phyloP scores from a whole-genome alignment of 2,329 filamentous ascomycete genomes.

The Emericellopsis cladophorae region DNA sequence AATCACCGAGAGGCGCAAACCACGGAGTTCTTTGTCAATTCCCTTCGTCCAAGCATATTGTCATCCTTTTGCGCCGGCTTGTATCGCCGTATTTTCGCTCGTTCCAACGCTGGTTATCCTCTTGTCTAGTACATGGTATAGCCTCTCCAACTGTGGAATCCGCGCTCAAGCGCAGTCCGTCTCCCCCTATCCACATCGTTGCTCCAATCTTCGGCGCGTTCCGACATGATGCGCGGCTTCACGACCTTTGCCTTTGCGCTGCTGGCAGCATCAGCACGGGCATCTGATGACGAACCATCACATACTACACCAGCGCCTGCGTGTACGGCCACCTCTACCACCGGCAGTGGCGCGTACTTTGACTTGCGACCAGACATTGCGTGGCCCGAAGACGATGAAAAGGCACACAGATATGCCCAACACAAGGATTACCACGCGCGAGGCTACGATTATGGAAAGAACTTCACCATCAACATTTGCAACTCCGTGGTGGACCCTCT shows the following conservation, averaged over 20 bases:
- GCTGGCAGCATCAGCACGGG: slow-evolving; percentile 18
- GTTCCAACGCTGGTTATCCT: too few relatives aligned
- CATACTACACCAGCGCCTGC: slow-evolving; percentile 30
- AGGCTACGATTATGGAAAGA: slow-evolving; percentile 66
- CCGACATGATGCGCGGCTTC: not conserved
- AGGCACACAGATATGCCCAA: slow-evolving; percentile 26
- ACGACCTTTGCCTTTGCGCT: not conserved
- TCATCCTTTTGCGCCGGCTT: too few relatives aligned
- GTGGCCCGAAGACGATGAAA: slow-evolving; percentile 25
- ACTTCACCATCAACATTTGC: slow-evolving; percentile 79
- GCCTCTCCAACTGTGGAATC: too few relatives aligned
- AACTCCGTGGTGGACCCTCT: slow-evolving; percentile 58
- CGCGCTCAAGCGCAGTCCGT: not conserved
- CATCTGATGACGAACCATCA: slow-evolving; percentile 21
- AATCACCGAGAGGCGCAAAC: not conserved
- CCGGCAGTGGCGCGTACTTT: slow-evolving; percentile 44
- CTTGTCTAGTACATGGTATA: too few relatives aligned
- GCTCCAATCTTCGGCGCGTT: not conserved
- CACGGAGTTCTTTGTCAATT: not conserved
- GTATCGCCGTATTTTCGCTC: too few relatives aligned
- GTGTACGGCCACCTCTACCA: slow-evolving; percentile 43
- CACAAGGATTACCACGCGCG: slow-evolving; percentile 47
- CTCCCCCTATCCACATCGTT: not conserved
- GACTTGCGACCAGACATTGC: slow-evolving; percentile 44
- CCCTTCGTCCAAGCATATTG: too few relatives aligned